Conservation (phyloP, 1,139 yeast genomes). For the Hyphopichia buzzinii region DNA sequence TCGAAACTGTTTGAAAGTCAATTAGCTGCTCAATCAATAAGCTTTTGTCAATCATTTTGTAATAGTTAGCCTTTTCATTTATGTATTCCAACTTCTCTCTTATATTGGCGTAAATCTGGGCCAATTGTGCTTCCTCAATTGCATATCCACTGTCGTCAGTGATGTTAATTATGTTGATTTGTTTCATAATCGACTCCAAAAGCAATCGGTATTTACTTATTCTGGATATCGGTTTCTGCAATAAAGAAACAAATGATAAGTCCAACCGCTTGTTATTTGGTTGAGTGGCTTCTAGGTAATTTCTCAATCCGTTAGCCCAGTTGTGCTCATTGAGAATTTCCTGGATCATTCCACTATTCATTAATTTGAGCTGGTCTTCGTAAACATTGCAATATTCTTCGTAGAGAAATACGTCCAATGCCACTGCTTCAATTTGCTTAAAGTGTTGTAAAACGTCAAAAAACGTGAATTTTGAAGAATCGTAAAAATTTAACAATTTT, state of each 20-base stretch:
- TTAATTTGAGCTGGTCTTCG: conserved; percentile 35
- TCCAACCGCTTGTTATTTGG: conserved; percentile 32
- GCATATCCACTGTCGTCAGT: background rate
- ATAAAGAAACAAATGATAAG: conserved; percentile 47
- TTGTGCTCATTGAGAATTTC: conserved; percentile 8
- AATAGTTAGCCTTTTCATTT: conserved; percentile 21
- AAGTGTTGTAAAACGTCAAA: no score
- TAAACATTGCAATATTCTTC: conserved; percentile 43
- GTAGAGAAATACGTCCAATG: conserved; percentile 21
- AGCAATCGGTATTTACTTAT: conserved; percentile 51
- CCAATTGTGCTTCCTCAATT: conserved; percentile 2
- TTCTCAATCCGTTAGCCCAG: conserved; percentile 34
- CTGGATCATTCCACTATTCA: conserved; percentile 20
- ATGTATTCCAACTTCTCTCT: conserved; percentile 23
- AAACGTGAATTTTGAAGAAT: no score
- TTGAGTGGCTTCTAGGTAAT: conserved; percentile 44
- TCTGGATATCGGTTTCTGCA: conserved; percentile 54
- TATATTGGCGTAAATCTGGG: conserved; percentile 13
- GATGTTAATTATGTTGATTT: conserved; percentile 8
- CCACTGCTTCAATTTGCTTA: conserved; percentile 3
- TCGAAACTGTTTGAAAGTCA: conserved; percentile 10
- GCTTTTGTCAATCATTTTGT: conserved; percentile 9
- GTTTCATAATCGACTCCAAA: conserved; percentile 36
- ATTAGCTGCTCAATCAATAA: conserved; percentile 11
- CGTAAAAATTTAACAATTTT: conserved; percentile 12